Base-by-base conservation (phyloP, 2,329 filamentous ascomycete species). In the Epichloe festucae region DNA sequence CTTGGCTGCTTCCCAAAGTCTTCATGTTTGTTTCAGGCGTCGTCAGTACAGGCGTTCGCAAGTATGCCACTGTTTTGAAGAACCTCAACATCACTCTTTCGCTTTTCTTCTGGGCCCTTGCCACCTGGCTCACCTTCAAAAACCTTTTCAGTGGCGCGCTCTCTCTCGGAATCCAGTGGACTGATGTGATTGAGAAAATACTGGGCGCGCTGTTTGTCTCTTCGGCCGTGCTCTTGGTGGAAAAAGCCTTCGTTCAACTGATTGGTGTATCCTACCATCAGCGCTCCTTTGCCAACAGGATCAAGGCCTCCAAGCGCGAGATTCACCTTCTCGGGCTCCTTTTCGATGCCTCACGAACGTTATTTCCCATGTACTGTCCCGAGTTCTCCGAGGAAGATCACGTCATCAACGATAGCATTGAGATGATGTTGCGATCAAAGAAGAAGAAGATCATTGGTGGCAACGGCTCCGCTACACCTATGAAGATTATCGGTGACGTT, bases 341-440 rank as follows among this genome's bases (percentile, higher is more conserved):
- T 51, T 96, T 94, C 66, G 90, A 97, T 57, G 89, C 90, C 19
- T 96, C 91, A 3, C 79, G 89, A 50, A 77, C 82, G 5, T 74
- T 97, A 48, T 98, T 97, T 63, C 93, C 93, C 27, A 85, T 89
- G 69, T 95, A 95, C 70, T 95, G 89, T 69, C 76, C 74, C 23
- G 91, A 97, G 61, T 97, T 98, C 60, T 75, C 78, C 17, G 87
- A 96, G 23, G 93, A 97, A 65, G 93, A 98, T 67, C 87, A 90
- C 63, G 75, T 89, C 61, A 96, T 98, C 64, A 87, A 87, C 62
- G 89, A 95, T 68, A 86, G 83, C 54, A 80, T 89, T 62, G 80
- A 89, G 61, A 72, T 88, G 45, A 76, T 81, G 57, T 72, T 88
- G 17, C 72, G 75, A 15, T 77, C 75, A 54, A 80, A 78, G 59